phyloP scores from a whole-genome alignment of 495 filamentous ascomycete genomes.

The Neurospora africana region DNA sequence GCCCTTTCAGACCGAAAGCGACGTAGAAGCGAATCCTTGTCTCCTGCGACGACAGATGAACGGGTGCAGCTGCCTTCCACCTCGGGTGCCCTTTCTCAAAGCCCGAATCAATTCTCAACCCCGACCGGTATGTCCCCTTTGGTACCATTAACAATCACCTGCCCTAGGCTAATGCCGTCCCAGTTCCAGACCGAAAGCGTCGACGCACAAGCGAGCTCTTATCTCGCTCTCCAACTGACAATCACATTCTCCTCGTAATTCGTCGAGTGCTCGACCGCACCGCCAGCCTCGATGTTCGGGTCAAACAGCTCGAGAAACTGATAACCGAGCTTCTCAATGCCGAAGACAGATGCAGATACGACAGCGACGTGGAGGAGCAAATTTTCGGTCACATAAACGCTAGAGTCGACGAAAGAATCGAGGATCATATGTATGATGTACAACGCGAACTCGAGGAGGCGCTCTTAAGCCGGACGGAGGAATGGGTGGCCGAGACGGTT shows the following conservation, averaged over 20 bases:
- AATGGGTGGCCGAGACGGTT: not conserved
- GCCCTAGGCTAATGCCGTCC: not conserved
- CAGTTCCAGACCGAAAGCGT: not conserved
- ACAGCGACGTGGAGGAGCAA: not conserved
- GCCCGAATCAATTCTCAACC: not conserved
- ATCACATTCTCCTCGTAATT: not conserved
- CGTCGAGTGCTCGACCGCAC: not conserved
- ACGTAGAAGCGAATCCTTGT: not conserved
- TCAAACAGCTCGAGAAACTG: constrained; percentile 1
- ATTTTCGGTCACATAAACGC: not conserved
- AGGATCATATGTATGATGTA: not conserved
- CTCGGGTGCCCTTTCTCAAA: not conserved
- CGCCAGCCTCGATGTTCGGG: not conserved
- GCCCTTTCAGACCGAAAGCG: not conserved
- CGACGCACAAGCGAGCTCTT: not conserved
- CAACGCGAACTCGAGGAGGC: not conserved
- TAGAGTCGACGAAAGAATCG: not conserved
- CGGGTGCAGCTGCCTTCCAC: not conserved
- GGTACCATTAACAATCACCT: not conserved
- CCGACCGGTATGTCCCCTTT: not conserved
- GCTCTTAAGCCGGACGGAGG: not conserved
- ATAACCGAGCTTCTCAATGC: not conserved
- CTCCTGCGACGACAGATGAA: not conserved
- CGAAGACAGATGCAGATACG: not conserved
- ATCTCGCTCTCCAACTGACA: not conserved